phyloP scores from a whole-genome alignment of 805 yeast species.

The Brettanomyces custersianus region DNA sequence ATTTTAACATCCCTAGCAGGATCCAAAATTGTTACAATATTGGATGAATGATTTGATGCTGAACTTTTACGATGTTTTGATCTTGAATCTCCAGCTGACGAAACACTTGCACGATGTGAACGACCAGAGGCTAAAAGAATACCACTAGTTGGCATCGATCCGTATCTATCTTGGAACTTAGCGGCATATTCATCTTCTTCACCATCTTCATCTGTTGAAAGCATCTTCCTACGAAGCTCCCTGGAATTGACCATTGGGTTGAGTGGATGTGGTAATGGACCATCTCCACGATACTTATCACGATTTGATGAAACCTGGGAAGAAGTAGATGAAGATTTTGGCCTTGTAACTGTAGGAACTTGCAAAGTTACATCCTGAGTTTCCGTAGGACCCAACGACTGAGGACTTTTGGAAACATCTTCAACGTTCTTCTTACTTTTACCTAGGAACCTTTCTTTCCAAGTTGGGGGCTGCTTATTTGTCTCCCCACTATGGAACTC shows the following conservation, averaged over 20 bases:
- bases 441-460: not conserved
- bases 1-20: not conserved
- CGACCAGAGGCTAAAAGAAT: slow-evolving; percentile 17
- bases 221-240: slow-evolving; percentile 22
- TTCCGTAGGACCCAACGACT: not conserved
- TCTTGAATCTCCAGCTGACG: not conserved
- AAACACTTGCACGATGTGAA: not conserved
- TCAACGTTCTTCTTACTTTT: not conserved
- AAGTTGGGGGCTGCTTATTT: not conserved
- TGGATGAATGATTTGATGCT: not conserved
- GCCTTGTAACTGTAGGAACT: not conserved
- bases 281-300: slow-evolving; percentile 3
- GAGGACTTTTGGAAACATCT: not conserved
- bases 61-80: not conserved
- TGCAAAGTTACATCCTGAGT: not conserved
- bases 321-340: not conserved
- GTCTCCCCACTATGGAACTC: not conserved
- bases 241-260: slow-evolving; percentile 18
- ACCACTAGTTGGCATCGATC: slow-evolving; percentile 10
- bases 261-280: slow-evolving; percentile 7
- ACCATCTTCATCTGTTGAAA: slow-evolving; percentile 22
- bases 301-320: not conserved
- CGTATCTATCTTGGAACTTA: slow-evolving; percentile 16
- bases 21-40: not conserved
- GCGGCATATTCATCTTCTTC: slow-evolving; percentile 20